Conservation (phyloP, 768 basidiomycete species). For the Suillus paluster region DNA sequence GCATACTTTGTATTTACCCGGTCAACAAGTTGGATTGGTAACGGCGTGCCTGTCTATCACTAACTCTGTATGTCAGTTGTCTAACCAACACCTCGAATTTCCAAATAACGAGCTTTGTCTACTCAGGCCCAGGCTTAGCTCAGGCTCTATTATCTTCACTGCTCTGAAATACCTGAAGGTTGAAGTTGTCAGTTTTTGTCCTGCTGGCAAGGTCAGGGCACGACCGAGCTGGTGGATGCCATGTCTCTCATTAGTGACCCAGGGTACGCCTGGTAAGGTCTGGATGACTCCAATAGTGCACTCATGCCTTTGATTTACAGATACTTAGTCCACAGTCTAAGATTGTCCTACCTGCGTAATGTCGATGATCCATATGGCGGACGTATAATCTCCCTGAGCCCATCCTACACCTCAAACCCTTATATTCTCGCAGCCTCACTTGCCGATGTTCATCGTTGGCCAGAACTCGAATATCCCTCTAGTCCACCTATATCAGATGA, state of each 20-base stretch:
- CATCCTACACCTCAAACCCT: conserved; percentile 77
- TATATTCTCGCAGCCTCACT: conserved; percentile 82
- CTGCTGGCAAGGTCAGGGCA: background rate
- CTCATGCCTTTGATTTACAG: conserved; percentile 35
- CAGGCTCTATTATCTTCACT: background rate
- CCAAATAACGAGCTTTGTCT: background rate
- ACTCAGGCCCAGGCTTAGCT: background rate
- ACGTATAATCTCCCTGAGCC: conserved; percentile 80
- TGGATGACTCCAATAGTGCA: background rate
- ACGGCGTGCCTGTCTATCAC: background rate
- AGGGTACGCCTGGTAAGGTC: conserved; percentile 42
- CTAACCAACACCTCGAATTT: background rate
- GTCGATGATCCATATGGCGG: conserved; percentile 87
- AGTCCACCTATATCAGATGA: conserved; percentile 78
- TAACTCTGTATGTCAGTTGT: background rate
- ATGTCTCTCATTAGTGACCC: conserved; percentile 74
- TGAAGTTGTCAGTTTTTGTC: background rate
- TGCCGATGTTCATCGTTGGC: conserved; percentile 82
- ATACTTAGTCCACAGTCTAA: conserved; percentile 82
- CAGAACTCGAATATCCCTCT: conserved; percentile 73
- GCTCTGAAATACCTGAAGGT: background rate
- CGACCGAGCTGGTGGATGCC: background rate
- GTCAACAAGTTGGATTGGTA: background rate
- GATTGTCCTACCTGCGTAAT: conserved; percentile 85
- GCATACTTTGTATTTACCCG: background rate